Base-by-base conservation (phyloP, 2,329 filamentous ascomycete species). In the Lachnellula hyalina region DNA sequence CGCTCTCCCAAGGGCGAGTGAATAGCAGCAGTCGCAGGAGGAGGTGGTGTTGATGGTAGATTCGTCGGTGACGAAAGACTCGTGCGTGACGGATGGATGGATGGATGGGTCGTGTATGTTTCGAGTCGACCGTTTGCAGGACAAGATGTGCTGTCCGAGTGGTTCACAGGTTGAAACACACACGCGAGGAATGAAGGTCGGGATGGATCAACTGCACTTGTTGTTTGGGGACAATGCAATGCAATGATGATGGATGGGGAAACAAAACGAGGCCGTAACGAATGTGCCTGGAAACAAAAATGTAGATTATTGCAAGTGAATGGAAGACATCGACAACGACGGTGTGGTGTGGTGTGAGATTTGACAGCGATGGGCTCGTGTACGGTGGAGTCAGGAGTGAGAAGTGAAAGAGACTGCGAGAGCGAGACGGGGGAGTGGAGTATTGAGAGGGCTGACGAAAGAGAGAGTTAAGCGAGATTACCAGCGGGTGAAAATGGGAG, bases 201-300 rank as follows among this genome's bases (percentile, higher is more conserved):
- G 35, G 48, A 28, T 35, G 40, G 38, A 47, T 32, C 28, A 32
- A 32, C 28, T 9, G 28, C 28, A 28, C 46, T 32, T 51, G 49
- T 21, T 23, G 42, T 21, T 5, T n/a, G 21, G 15, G 15, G 25
- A 9, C 23, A 21, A 32, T 17, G 15, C 28, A 46, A 36, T 21
- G 21, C 21, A 21, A 21, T 21, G 21, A 21, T n/a, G n/a, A n/a
- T n/a, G n/a, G n/a, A n/a, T 21, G 21, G 21, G 21, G 46, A 36
- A 32, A 50, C 42, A 54, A 17, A 47, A n/a, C 19, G 50, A 53
- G 57, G 57, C 51, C 57, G 53, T 59, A 59, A 59, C 57, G 57
- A 59, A 44, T 59, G 57, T 59, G 54, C 54, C 57, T 56, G n/a
- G 35, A 54, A 54, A 47, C 40, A 49, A 54, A 41, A 38, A 34